Percentiles rank a stretch among this genome's conserved stretches.
phyloP scores from a whole-genome alignment of 2,329 filamentous ascomycete species.

The Fusarium ramigenum region DNA sequence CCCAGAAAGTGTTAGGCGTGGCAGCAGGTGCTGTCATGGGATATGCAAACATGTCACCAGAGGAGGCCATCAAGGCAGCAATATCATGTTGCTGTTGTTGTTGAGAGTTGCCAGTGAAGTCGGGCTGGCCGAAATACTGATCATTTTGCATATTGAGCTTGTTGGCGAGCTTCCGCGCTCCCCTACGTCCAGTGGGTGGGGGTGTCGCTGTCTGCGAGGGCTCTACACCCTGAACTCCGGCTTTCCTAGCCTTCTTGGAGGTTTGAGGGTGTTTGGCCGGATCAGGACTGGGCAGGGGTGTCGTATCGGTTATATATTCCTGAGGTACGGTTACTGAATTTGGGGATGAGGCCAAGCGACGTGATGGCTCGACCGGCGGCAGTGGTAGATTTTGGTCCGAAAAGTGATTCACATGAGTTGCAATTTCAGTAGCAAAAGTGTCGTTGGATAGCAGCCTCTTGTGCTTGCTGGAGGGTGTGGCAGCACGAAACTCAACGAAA shows the following conservation, averaged over 20 bases:
- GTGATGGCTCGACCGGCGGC: conserved; percentile 68
- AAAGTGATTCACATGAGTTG: conserved; percentile 71
- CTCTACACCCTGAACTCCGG: conserved; percentile 51
- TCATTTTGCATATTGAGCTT: conserved; percentile 68
- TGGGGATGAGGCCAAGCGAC: conserved; percentile 67
- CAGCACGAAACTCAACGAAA: conserved; percentile 57
- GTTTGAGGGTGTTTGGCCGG: conserved; percentile 42
- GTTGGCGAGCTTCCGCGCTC: conserved; percentile 63
- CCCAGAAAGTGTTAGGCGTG: conserved; percentile 66
- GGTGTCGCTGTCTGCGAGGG: conserved; percentile 66
- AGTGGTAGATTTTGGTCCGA: conserved; percentile 63
- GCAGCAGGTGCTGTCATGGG: conserved; percentile 67
- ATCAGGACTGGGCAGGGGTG: conserved; percentile 43
- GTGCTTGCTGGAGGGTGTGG: conserved; percentile 52
- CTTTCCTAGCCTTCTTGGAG: conserved; percentile 58
- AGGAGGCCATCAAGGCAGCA: conserved; percentile 56
- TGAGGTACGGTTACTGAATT: conserved; percentile 50
- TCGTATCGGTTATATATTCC: conserved; percentile 44
- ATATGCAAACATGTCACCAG: conserved; percentile 67
- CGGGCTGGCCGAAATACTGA: conserved; percentile 61
- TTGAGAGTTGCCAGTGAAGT: conserved; percentile 60
- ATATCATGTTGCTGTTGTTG: conserved; percentile 57
- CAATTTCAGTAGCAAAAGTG: conserved; percentile 60
- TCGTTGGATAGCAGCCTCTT: conserved; percentile 63
- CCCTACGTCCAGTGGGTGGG: conserved; percentile 66